Base-by-base conservation (phyloP, 1,284 basidiomycete genomes). In the Cryptococcus amylolentus region DNA sequence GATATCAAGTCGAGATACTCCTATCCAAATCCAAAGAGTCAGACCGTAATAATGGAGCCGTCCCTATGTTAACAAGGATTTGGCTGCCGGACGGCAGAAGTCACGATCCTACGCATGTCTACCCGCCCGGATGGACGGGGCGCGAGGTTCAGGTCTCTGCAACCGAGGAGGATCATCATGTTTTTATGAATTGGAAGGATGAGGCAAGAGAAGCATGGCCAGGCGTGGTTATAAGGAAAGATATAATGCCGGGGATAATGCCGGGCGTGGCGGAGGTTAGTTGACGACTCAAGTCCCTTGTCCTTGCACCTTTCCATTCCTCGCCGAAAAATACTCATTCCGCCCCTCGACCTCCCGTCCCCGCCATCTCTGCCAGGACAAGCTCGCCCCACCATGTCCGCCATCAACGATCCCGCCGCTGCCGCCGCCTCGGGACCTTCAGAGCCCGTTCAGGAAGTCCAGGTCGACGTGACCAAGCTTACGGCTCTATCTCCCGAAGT, bases 401-500 rank as follows among this genome's bases (percentile, higher is more conserved):
- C 56, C 6, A 64, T 69, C 62, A 76, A 76, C 66, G 71, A 72
- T 57, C 70, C 71, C 40, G 57, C 55, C 49, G 65, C 68, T 26
- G 65, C 65, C 1, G 60, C 63, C 28, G 53, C 65, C 26, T 56
- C 67, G 23, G 59, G 56, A 26, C 60, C 56, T 16, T 56, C 59
- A 9, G 61, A 52, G 10, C 55, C 64, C 16, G 45, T 58, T 27
- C 52, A 63, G 50, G 69, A 70, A 50, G 69, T 91, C 65, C 82
- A 89, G 26, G 77, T 93, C 68, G 91, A 93, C 80, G 79, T 83
- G 10, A 82, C 88, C 55, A 89, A 85, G 75, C 83, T 98, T 66
- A 90, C 89, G 49, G 91, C 95, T 49, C 82, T 98, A 55, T 91
- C 88, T 48, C 95, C 92, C 20, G 91, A 97, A 77, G 95, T 98